phyloP scores from a whole-genome alignment of 192 early-diverging fungal genomes.

The Gryganskiella cystojenkinii region DNA sequence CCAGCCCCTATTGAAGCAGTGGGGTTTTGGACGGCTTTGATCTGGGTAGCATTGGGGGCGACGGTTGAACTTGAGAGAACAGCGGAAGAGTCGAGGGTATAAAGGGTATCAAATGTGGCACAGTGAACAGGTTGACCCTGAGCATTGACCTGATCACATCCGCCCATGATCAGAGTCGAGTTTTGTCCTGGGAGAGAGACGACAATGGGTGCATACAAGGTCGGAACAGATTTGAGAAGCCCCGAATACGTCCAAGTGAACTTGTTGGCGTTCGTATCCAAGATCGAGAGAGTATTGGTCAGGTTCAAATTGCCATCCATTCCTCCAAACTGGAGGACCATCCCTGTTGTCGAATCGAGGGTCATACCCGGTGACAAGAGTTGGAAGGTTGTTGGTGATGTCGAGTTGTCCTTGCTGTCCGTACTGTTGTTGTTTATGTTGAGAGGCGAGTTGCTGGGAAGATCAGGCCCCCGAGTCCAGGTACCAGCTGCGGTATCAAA shows the following conservation, averaged over 20 bases:
- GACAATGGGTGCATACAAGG: constrained; percentile 29
- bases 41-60: no score
- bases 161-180: constrained; percentile 37
- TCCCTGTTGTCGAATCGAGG: constrained; percentile 5
- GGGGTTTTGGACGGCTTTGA: no score
- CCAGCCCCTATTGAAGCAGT: no score
- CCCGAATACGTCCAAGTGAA: constrained; percentile 22
- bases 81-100: constrained; percentile 17
- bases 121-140: constrained; percentile 10
- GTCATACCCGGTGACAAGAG: constrained; percentile 15
- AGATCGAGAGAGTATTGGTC: constrained; percentile 21
- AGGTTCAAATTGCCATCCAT: constrained; percentile 1
- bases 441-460: no score
- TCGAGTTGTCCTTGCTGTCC: neutral
- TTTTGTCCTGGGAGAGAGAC: constrained; percentile 9
- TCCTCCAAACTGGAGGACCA: constrained; percentile 41
- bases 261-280: constrained; percentile 3
- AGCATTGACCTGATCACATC: constrained; percentile 24
- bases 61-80: no score
- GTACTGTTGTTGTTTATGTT: neutral
- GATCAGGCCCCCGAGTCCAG: constrained; percentile 19
- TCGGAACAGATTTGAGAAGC: constrained; percentile 7
- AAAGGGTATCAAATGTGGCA: constrained; percentile 33
- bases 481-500: constrained; percentile 5
- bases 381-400: constrained; percentile 5